These are phyloP conservation scores for Fragilaria radians DNA, from an alignment of 108 stramenopile genomes.

Conservation along the genomic window DNA sequence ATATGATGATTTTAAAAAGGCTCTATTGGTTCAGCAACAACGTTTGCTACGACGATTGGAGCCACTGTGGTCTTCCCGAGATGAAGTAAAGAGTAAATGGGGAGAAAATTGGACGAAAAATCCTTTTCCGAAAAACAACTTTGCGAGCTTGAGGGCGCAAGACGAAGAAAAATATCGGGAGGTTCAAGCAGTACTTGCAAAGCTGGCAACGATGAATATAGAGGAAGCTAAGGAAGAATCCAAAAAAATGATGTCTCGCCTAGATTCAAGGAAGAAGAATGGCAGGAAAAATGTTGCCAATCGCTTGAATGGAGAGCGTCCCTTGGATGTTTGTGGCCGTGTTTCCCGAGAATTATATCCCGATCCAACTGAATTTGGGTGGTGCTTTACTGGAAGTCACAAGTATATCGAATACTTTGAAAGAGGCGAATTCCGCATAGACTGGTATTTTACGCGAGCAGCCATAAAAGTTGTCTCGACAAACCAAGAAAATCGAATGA, in stretches of 20 bases:
- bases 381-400: constrained; percentile 53
- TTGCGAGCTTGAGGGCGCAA: constrained; percentile 19
- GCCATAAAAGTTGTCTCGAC: constrained; percentile 46
- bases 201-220: constrained; percentile 13
- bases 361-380: constrained; percentile 44
- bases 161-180: constrained; percentile 21
- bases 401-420: constrained; percentile 49
- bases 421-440: constrained; percentile 34
- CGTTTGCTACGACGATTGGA: constrained; percentile 13
- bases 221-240: neutral
- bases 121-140: constrained; percentile 24
- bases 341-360: constrained; percentile 35
- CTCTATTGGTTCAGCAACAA: constrained; percentile 3
- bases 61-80: constrained; percentile 40
- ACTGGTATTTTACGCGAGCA: constrained; percentile 53
- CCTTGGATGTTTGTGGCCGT: constrained; percentile 14
- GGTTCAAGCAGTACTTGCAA: constrained; percentile 16
- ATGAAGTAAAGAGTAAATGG: constrained; percentile 24
- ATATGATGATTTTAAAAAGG: constrained; percentile 8
- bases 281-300: neutral
- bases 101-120: constrained; percentile 44
- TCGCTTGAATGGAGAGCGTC: constrained; percentile 23
- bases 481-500: constrained; percentile 39
- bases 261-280: neutral
- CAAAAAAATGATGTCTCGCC: constrained; percentile 1